Percentiles rank a stretch among this genome's conserved stretches.
phyloP scores from a whole-genome alignment of 345 rosid species.

The Balakata baccata region DNA sequence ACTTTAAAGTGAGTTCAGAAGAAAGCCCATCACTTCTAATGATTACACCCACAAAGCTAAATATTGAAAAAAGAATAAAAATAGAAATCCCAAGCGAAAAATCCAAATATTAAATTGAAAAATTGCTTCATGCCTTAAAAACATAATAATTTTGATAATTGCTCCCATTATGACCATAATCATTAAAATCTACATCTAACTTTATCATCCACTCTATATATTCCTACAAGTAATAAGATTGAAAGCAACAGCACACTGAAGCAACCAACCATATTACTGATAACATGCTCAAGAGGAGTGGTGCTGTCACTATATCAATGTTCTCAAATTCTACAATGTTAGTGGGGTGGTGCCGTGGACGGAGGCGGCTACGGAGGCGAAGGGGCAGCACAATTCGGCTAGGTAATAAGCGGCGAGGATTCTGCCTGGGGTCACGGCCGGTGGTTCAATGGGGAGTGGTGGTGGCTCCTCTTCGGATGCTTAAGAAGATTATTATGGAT shows the following conservation, averaged over 20 bases:
- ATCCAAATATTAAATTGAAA: slow-evolving; percentile 8
- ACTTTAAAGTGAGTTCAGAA: neutral
- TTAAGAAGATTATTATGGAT: slow-evolving; percentile 63
- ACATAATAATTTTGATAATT: slow-evolving; percentile 41
- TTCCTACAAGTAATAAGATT: neutral
- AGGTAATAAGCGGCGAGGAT: slow-evolving; percentile 66
- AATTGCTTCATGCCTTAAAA: slow-evolving; percentile 21
- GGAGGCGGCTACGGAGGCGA: slow-evolving; percentile 48
- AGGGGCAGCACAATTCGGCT: slow-evolving; percentile 50
- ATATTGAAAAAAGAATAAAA: neutral
- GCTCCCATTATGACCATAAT: slow-evolving; percentile 41
- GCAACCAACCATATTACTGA: neutral
- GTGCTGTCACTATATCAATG: slow-evolving; percentile 22
- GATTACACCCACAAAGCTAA: slow-evolving; percentile 41
- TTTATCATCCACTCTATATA: slow-evolving; percentile 12
- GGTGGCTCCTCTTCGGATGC: slow-evolving; percentile 46
- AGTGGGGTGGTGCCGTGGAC: slow-evolving; percentile 47
- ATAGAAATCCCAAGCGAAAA: neutral
- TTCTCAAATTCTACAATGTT: slow-evolving; percentile 34
- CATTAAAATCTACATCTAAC: slow-evolving; percentile 22
- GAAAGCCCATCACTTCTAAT: slow-evolving; percentile 37
- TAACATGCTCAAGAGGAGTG: slow-evolving; percentile 26
- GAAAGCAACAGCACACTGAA: neutral
- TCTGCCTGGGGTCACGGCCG: slow-evolving; percentile 51
- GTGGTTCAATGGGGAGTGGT: slow-evolving; percentile 69